phyloP scores from a whole-genome alignment of 2,329 filamentous ascomycete species.

The Xylaria sp. region DNA sequence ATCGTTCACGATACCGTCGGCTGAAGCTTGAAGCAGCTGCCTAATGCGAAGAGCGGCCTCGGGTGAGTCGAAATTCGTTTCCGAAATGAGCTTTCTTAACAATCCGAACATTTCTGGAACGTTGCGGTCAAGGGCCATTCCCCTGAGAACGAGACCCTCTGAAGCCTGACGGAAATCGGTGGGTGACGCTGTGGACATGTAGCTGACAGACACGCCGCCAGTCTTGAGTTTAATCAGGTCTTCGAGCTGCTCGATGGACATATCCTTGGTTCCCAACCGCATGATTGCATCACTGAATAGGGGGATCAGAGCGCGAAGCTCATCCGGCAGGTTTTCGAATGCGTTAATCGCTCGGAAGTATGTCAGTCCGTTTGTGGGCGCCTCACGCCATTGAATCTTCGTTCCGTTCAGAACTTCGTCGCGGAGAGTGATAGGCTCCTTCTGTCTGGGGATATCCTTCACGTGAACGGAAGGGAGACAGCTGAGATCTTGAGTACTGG shows the following conservation, averaged over 20 bases:
- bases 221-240: slow-evolving; percentile 95
- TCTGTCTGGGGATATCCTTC: slow-evolving; percentile 76
- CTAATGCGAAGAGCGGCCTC: slow-evolving; percentile 77
- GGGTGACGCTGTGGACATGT: slow-evolving; percentile 76
- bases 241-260: slow-evolving; percentile 90
- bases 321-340: slow-evolving; percentile 73
- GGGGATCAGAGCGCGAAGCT: slow-evolving; percentile 77
- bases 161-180: slow-evolving; percentile 62
- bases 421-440: slow-evolving; percentile 54
- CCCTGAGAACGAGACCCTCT: slow-evolving; percentile 79
- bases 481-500: slow-evolving; percentile 76
- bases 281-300: slow-evolving; percentile 90
- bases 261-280: slow-evolving; percentile 81
- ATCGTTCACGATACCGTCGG: slow-evolving; percentile 84
- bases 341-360: slow-evolving; percentile 89
- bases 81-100: slow-evolving; percentile 70
- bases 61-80: slow-evolving; percentile 83
- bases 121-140: slow-evolving; percentile 85
- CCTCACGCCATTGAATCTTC: slow-evolving; percentile 82
- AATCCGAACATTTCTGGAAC: slow-evolving; percentile 88
- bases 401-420: slow-evolving; percentile 62
- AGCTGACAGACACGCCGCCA: slow-evolving; percentile 78
- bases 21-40: slow-evolving; percentile 78
- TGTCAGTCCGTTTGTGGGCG: slow-evolving; percentile 89
- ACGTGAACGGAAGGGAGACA: slow-evolving; percentile 85